Evolutionary conservation across 2,329 filamentous ascomycete genomes (phyloP), one percentile per base, ranked within the genome.

Genomic region (Colletotrichum scovillei): DNA sequence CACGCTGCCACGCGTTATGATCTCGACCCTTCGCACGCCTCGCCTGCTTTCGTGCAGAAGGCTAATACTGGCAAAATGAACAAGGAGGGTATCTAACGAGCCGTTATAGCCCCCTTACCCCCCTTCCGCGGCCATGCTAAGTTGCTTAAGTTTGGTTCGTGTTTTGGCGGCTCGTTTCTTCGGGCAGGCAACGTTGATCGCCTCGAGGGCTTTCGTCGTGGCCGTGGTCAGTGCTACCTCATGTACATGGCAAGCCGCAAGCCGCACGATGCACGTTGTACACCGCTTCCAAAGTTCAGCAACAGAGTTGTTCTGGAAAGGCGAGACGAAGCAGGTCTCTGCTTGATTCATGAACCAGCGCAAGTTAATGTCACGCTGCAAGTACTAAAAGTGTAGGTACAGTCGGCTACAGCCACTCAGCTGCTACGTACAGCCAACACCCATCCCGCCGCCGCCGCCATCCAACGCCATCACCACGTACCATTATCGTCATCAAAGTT

Each of bases 51-150:
- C 55, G 28, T 35, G 49, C 38, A 28, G n/a, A 46, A 28, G 38
- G 53, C 42, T 55, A 52, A 52, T 19, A 42, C 38, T 42, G 38
- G 38, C 38, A 42, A 19, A 16, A 52, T 24, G 30, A 32, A 5
- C 14, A 67, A 56, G 42, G 56, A 67, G 68, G 68, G 42, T 67
- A 67, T 71, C 26, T 38, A 30, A 22, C 2, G 49, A 65, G 63
- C 38, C 63, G 16, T 62, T 52, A n/a, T 57, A 56, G 56, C 49
- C 46, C 38, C 14, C 5, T 19, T 19, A 12, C 14, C 38, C 38
- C 38, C 38, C 38, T 42, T 71, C 46, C n/a, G 26, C 30, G 19
- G 12, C 35, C 28, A 58, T 22, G 22, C 38, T 42, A 42, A 42
- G 38, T 42, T 42, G 38, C 38, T 19, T 28, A 26, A 28, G 12